Percentiles rank a stretch among this genome's conserved stretches.
phyloP scores from a whole-genome alignment of 2,329 filamentous ascomycete genomes.

The Monosporascus sp. region DNA sequence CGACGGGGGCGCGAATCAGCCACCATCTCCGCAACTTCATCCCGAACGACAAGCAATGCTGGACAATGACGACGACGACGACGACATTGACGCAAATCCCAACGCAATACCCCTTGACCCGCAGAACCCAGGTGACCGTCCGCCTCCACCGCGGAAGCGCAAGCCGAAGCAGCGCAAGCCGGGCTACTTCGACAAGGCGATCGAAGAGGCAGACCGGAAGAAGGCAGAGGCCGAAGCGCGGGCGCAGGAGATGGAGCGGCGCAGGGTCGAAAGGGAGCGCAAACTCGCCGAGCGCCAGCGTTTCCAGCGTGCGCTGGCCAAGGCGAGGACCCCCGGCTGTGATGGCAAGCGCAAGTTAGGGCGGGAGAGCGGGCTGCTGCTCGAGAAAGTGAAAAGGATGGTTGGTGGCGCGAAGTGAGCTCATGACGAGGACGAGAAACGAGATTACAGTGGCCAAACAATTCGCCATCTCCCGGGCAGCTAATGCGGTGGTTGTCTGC shows the following conservation, averaged over 20 bases:
- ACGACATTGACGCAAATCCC: background rate
- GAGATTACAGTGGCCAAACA: no score
- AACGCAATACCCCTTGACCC: constrained; percentile 1
- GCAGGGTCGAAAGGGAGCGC: constrained; percentile 60
- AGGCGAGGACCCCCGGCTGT: constrained; percentile 63
- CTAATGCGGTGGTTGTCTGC: no score
- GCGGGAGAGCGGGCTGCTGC: constrained; percentile 69
- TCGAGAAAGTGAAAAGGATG: constrained; percentile 74
- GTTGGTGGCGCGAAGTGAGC: constrained; percentile 40
- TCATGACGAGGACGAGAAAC: no score
- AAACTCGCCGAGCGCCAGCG: constrained; percentile 61
- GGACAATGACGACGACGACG: constrained; percentile 20
- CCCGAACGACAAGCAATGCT: constrained; percentile 38
- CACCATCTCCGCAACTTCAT: constrained; percentile 28
- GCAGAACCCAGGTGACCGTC: constrained; percentile 10
- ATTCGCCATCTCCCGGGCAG: no score
- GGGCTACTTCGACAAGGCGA: constrained; percentile 63
- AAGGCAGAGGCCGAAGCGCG: constrained; percentile 38
- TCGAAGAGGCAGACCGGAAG: constrained; percentile 40
- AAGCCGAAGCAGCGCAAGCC: constrained; percentile 42
- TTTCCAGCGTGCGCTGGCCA: constrained; percentile 64
- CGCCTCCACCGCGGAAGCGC: constrained; percentile 10
- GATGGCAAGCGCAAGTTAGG: constrained; percentile 77
- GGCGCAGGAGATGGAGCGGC: constrained; percentile 36
- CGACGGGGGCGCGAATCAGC: background rate